Evolutionary conservation across 176 grass and related monocot species (phyloP).

Genomic region (Ensete ventricosum): DNA sequence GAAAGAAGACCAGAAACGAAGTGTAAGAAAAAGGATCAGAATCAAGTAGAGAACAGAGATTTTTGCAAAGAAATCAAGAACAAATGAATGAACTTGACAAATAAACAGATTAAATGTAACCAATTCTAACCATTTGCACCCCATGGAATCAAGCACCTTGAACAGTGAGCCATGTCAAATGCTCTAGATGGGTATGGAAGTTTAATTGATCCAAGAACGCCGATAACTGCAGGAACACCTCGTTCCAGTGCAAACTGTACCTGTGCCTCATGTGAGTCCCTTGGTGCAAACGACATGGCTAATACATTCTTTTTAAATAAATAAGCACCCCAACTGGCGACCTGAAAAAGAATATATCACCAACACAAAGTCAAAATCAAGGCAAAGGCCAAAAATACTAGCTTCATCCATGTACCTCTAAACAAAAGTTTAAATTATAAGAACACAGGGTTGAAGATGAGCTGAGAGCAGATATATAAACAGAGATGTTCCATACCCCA

Average conservation of each 20-base stretch:
- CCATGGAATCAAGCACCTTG: conserved; percentile 90
- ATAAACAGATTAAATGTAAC: background rate
- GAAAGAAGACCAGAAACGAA: background rate
- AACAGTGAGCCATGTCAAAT: conserved; percentile 97
- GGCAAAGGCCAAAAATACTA: background rate
- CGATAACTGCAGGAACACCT: conserved; percentile 79
- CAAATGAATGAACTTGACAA: background rate
- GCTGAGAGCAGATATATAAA: background rate
- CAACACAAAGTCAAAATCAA: background rate
- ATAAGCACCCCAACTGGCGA: conserved; percentile 81
- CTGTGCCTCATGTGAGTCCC: conserved; percentile 88
- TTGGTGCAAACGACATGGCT: conserved; percentile 84
- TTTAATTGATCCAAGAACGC: conserved; percentile 77
- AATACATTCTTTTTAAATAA: conserved; percentile 50
- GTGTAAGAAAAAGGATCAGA: background rate
- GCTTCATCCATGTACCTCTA: too few species aligned
- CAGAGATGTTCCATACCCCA: conserved; percentile 38
- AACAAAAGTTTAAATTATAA: too few species aligned
- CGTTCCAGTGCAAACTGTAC: conserved; percentile 89
- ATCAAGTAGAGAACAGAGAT: background rate
- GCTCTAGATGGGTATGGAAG: conserved; percentile 67
- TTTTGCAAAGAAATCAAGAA: background rate
- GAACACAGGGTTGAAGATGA: background rate
- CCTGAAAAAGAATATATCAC: conserved; percentile 24
- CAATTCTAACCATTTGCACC: conserved; percentile 41